Evolutionary conservation across 306 rosid genomes (phyloP).

Genomic region (Quercus ilex): DNA sequence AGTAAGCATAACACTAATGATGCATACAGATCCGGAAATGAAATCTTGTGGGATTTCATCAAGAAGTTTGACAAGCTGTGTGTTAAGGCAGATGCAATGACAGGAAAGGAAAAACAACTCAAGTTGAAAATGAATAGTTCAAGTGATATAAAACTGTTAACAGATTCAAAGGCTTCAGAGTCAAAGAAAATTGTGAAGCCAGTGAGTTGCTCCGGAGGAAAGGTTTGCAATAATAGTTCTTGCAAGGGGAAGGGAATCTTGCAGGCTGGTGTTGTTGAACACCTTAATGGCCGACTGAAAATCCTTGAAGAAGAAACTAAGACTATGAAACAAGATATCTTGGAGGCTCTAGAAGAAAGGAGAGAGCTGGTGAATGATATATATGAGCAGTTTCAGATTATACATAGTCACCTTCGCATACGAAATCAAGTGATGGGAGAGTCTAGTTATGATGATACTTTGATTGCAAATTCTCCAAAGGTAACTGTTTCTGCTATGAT

Average conservation of each 20-base stretch:
- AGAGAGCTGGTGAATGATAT: slow-evolving; percentile 31
- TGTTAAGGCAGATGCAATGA: neutral
- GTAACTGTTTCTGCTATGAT: neutral
- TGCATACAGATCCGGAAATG: neutral
- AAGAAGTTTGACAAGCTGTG: neutral
- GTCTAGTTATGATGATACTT: neutral
- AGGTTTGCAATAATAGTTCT: neutral
- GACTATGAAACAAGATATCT: slow-evolving; percentile 31
- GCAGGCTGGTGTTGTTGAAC: slow-evolving; percentile 23
- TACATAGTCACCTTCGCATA: slow-evolving; percentile 11
- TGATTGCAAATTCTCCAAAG: slow-evolving; percentile 3
- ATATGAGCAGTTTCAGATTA: slow-evolving; percentile 26
- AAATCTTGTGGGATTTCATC: neutral
- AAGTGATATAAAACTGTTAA: neutral
- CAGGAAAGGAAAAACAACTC: neutral
- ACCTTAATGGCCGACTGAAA: slow-evolving; percentile 28
- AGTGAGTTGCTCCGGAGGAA: neutral
- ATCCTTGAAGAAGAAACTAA: slow-evolving; percentile 51
- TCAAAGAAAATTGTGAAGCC: neutral
- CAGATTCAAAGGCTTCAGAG: neutral
- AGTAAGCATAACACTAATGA: neutral
- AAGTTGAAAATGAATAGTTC: neutral
- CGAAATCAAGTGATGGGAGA: slow-evolving; percentile 14
- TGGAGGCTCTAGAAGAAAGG: slow-evolving; percentile 30
- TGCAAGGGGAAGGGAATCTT: slow-evolving; percentile 16